A percentile compares a stretch with the other conserved stretches of the same genome.
Conservation (phyloP, 345 rosid genomes). For the Erucastrum elatum region DNA sequence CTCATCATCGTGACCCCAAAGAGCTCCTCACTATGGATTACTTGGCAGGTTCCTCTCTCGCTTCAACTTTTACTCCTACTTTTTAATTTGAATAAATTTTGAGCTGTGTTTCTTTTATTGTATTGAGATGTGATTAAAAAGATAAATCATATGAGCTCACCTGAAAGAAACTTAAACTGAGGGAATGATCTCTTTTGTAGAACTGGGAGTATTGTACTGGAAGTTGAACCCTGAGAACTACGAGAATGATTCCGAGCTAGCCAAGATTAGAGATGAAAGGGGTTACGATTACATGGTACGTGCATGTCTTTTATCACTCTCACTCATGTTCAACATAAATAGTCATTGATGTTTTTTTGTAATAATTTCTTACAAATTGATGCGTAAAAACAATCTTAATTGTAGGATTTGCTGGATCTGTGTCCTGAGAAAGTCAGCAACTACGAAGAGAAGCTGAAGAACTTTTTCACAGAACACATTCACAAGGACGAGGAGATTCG, state of each 20-base stretch:
- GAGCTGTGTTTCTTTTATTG: too few species aligned
- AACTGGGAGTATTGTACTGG: conserved; percentile 81
- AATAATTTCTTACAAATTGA: neutral
- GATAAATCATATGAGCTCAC: neutral
- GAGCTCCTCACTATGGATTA: conserved; percentile 28
- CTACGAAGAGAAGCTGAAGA: conserved; percentile 82
- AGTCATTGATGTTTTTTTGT: neutral
- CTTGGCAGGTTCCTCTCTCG: conserved; percentile 27
- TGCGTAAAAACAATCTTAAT: neutral
- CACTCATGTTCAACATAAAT: neutral
- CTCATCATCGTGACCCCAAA: conserved; percentile 37
- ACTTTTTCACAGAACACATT: conserved; percentile 85
- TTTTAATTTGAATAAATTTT: too few species aligned
- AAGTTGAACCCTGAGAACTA: conserved; percentile 64
- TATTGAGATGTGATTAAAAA: neutral
- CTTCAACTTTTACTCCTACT: neutral
- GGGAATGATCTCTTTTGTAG: conserved; percentile 42
- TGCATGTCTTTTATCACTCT: neutral
- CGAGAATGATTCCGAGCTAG: conserved; percentile 69
- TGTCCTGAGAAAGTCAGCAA: conserved; percentile 84
- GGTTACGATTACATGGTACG: conserved; percentile 89
- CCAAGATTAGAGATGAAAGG: conserved; percentile 66
- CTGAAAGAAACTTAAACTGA: neutral
- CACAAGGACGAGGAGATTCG: conserved; percentile 91
- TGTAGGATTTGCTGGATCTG: conserved; percentile 75